Conservation (phyloP, 192 early-diverging fungal species). For the Piromyces sp. region DNA sequence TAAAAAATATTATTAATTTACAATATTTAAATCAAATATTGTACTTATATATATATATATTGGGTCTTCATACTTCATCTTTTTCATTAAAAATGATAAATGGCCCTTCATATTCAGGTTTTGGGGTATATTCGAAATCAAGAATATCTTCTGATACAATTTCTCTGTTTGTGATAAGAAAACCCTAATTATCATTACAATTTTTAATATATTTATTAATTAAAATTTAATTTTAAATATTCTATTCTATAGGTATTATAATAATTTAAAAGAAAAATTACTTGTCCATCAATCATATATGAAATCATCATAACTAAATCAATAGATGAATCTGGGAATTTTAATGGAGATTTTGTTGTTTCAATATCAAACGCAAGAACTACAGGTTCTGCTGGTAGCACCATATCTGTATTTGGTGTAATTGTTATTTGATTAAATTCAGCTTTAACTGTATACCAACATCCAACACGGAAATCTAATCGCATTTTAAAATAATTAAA, state of each 20-base stretch:
- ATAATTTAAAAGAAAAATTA: slow-evolving; percentile 13
- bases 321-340: slow-evolving; percentile 79
- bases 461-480: slow-evolving; percentile 75
- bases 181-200: slow-evolving; percentile 35
- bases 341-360: slow-evolving; percentile 90
- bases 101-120: slow-evolving; percentile 81
- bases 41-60: no score
- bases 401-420: slow-evolving; percentile 52
- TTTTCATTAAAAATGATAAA: slow-evolving; percentile 92
- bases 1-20: no score
- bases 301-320: slow-evolving; percentile 99
- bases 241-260: no score
- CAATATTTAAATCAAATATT: no score
- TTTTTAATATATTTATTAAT: no score
- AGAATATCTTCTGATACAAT: slow-evolving; percentile 84
- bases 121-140: slow-evolving; percentile 95
- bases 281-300: slow-evolving; percentile 97
- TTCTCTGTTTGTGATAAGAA: slow-evolving; percentile 90
- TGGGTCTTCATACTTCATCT: slow-evolving; percentile 50
- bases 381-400: slow-evolving; percentile 85
- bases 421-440: slow-evolving; percentile 39
- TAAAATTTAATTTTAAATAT: no score
- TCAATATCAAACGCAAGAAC: slow-evolving; percentile 96
- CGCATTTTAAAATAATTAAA: no score
- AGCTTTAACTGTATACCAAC: slow-evolving; percentile 76